Conservation (phyloP, 1,284 basidiomycete genomes). For the Rhizopogon hawkerae region DNA sequence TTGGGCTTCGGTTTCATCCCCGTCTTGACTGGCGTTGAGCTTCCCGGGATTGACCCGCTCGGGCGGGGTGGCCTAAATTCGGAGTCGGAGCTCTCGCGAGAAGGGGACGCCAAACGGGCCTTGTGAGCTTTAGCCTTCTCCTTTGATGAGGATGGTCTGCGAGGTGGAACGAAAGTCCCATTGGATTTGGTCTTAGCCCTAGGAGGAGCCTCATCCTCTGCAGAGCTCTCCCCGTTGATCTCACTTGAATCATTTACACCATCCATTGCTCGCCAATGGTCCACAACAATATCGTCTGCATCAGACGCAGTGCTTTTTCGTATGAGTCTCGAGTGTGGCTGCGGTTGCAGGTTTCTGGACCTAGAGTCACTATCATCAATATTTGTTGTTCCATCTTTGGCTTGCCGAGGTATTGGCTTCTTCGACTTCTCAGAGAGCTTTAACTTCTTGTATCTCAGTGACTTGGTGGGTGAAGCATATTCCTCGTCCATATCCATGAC, state of each 20-base stretch:
- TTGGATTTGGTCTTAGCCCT: background rate
- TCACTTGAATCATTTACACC: background rate
- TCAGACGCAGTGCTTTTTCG: background rate
- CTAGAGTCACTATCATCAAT: background rate
- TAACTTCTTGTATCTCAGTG: background rate
- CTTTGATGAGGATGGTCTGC: background rate
- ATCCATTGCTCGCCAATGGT: background rate
- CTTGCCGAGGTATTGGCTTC: background rate
- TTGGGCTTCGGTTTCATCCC: slow-evolving; percentile 22
- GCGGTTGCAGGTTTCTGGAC: background rate
- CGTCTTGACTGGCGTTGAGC: slow-evolving; percentile 21
- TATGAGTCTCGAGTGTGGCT: background rate
- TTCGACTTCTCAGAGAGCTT: background rate
- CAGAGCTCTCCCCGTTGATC: background rate
- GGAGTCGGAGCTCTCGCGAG: background rate
- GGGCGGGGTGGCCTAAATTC: background rate
- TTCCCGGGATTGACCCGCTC: background rate
- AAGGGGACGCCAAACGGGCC: background rate
- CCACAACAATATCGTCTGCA: background rate
- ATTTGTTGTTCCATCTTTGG: background rate
- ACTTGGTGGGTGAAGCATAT: background rate
- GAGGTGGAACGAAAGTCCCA: background rate
- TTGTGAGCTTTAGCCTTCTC: background rate
- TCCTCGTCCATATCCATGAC: slow-evolving; percentile 7
- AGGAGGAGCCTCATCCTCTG: background rate